Percentiles rank a stretch among this genome's conserved stretches.
phyloP scores from a whole-genome alignment of 257 asterid genomes.

The Solanum medicagineum region DNA sequence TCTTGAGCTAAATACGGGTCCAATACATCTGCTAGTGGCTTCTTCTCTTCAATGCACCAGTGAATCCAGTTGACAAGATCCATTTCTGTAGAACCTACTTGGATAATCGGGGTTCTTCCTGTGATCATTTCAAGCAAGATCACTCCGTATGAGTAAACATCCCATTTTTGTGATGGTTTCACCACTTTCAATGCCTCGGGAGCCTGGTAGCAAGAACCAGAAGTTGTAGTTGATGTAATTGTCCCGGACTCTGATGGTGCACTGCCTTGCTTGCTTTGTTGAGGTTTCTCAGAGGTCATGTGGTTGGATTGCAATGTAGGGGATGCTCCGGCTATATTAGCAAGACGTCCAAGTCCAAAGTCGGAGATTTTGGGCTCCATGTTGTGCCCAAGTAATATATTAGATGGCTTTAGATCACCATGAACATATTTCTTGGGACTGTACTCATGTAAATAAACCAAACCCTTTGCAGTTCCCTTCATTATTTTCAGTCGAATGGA shows the following conservation, averaged over 20 bases:
- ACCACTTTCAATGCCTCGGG: conserved; percentile 72
- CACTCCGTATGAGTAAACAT: conserved; percentile 69
- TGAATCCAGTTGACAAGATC: conserved; percentile 84
- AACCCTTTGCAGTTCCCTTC: conserved; percentile 81
- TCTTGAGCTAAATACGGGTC: conserved; percentile 54
- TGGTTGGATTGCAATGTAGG: conserved; percentile 50
- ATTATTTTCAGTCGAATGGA: conserved; percentile 48
- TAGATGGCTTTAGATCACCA: conserved; percentile 88
- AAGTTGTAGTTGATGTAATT: conserved; percentile 33
- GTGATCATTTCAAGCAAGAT: conserved; percentile 79
- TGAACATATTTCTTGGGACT: conserved; percentile 93
- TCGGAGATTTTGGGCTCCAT: conserved; percentile 81
- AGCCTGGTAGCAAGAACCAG: conserved; percentile 59
- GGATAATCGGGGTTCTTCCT: conserved; percentile 52
- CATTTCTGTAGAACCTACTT: conserved; percentile 42
- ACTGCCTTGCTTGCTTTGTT: conserved; percentile 24
- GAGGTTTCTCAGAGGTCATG: conserved; percentile 40
- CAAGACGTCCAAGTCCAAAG: conserved; percentile 88
- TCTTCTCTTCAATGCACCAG: conserved; percentile 77
- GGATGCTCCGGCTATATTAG: conserved; percentile 73
- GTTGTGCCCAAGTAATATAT: conserved; percentile 57
- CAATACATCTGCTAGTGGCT: conserved; percentile 62
- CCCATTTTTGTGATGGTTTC: conserved; percentile 95
- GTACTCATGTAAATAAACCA: conserved; percentile 66
- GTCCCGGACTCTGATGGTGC: conserved; percentile 36